These are phyloP conservation scores for Nannizziopsis arthrosporioides DNA, from an alignment of 2,329 filamentous ascomycete species.

Conservation along the genomic window DNA sequence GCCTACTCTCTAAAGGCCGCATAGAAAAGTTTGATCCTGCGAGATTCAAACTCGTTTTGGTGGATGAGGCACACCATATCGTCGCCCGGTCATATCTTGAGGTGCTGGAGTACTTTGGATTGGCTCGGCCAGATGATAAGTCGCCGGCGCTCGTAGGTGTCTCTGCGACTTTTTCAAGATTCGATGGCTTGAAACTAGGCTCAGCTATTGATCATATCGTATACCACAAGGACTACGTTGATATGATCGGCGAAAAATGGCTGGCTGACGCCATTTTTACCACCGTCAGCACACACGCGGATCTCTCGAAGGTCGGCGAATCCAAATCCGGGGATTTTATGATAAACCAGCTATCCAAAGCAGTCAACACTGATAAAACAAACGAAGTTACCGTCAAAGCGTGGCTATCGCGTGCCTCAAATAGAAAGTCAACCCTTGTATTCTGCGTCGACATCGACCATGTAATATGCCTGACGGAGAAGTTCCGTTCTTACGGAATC, in stretches of 20 bases:
- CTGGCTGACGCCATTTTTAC: conserved; percentile 87
- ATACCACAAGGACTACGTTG: conserved; percentile 75
- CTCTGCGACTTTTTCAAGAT: conserved; percentile 67
- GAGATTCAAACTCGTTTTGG: conserved; percentile 77
- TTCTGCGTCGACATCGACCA: conserved; percentile 91
- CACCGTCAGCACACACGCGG: conserved; percentile 71
- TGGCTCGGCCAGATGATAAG: conserved; percentile 41
- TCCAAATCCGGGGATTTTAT: conserved; percentile 67
- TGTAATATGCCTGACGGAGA: conserved; percentile 59
- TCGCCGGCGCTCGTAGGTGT: conserved; percentile 72
- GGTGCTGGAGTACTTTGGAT: conserved; percentile 65
- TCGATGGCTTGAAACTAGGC: conserved; percentile 72
- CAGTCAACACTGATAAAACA: conserved; percentile 66
- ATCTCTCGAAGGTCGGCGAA: conserved; percentile 59
- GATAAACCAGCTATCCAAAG: conserved; percentile 60
- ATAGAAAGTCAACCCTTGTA: conserved; percentile 72
- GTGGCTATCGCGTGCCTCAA: conserved; percentile 66
- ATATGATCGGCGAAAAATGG: conserved; percentile 84
- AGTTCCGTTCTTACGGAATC: conserved; percentile 64
- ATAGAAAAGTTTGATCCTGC: conserved; percentile 70
- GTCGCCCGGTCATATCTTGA: conserved; percentile 70
- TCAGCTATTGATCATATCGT: conserved; percentile 88
- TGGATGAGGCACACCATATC: conserved; percentile 96
- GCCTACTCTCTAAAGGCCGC: conserved; percentile 63
- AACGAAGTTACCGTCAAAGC: conserved; percentile 78